Evolutionary conservation across 495 filamentous ascomycete genomes (phyloP).

Genomic region (Aspergillus baeticus): DNA sequence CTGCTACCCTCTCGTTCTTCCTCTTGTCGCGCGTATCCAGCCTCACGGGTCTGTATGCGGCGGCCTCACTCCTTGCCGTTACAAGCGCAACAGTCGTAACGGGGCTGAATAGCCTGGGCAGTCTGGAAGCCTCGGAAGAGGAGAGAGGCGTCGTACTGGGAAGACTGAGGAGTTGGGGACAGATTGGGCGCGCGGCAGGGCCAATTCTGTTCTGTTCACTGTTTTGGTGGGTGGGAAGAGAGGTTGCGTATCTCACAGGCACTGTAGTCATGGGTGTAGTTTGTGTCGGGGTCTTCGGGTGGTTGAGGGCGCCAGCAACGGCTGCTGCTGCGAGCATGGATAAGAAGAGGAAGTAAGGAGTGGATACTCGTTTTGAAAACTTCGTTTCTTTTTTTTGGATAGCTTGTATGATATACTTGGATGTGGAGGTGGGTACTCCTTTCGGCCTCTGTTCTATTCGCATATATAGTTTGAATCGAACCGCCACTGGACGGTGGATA

Average conservation of each 20-base stretch:
- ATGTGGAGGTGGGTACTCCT: too few relatives aligned
- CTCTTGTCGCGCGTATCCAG: conserved; percentile 68
- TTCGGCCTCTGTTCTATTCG: too few relatives aligned
- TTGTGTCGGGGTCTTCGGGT: conserved; percentile 64
- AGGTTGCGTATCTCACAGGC: conserved; percentile 79
- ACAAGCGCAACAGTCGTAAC: conserved; percentile 94
- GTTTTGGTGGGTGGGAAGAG: conserved; percentile 97
- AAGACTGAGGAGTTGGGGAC: conserved; percentile 79
- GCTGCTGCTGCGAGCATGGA: neutral
- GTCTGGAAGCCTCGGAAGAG: conserved; percentile 76
- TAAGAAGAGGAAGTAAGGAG: conserved; percentile 17
- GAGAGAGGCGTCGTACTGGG: conserved; percentile 87
- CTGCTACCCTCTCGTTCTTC: conserved; percentile 77
- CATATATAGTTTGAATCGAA: too few relatives aligned
- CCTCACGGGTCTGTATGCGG: conserved; percentile 68
- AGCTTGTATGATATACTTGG: neutral
- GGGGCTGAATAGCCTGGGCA: conserved; percentile 85
- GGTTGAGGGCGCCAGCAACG: conserved; percentile 50
- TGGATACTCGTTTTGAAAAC: neutral
- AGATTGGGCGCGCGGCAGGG: conserved; percentile 81
- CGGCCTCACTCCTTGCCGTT: conserved; percentile 78
- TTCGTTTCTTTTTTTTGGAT: neutral
- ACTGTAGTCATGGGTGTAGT: conserved; percentile 77
- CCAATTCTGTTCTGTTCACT: conserved; percentile 91
- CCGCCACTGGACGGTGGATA: too few relatives aligned